Conservation (phyloP, 2,329 filamentous ascomycete species). For the Ophiostoma sp. region DNA sequence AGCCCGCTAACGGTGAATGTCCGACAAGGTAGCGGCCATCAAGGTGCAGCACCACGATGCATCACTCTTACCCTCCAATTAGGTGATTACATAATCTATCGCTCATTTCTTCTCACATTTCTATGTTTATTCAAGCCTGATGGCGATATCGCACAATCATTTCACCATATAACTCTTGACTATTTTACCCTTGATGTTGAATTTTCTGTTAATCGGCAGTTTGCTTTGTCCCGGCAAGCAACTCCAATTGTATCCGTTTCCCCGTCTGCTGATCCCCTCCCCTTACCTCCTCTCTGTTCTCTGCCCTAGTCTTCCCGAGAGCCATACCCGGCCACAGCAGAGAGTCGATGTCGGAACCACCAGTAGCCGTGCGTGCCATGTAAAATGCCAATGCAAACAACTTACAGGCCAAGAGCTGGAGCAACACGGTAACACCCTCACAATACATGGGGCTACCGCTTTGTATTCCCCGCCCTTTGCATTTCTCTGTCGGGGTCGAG, state of each 20-base stretch:
- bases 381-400: background rate
- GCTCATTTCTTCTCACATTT: background rate
- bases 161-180: background rate
- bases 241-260: conserved; percentile 1
- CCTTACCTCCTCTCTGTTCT: background rate
- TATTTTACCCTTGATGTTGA: background rate
- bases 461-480: conserved; percentile 6
- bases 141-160: background rate
- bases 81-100: background rate
- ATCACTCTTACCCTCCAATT: background rate
- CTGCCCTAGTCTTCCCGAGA: background rate
- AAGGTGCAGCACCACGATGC: background rate
- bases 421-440: background rate
- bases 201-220: background rate
- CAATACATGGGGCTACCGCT: background rate
- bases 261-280: background rate
- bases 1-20: background rate
- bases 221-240: background rate
- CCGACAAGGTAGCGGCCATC: background rate
- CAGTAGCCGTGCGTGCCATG: background rate
- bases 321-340: background rate
- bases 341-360: background rate
- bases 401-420: background rate
- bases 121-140: background rate
- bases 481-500: background rate